These are phyloP conservation scores for Rhinocladiella similis DNA, from an alignment of 2,329 filamentous ascomycete genomes.

Conservation along the genomic window DNA sequence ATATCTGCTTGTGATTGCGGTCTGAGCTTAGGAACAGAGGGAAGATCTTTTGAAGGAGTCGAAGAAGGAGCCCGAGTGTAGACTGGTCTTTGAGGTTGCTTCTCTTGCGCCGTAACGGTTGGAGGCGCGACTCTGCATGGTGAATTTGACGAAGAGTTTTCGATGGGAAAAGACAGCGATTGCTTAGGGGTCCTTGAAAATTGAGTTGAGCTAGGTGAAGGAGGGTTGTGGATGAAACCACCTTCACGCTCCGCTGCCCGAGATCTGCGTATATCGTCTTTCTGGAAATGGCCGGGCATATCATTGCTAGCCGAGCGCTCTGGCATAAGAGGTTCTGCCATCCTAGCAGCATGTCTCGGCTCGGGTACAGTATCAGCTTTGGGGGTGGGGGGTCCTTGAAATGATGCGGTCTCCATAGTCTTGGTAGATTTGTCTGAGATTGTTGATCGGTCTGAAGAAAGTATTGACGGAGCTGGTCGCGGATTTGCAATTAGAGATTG, in stretches of 20 bases:
- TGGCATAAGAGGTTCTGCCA: not conserved
- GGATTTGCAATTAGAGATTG: not conserved
- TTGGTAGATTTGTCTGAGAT: constrained; percentile 20
- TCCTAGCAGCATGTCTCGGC: not conserved
- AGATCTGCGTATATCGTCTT: not conserved
- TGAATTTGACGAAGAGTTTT: not conserved
- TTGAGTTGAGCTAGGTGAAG: not conserved
- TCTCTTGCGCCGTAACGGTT: not conserved
- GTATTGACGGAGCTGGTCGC: constrained; percentile 11
- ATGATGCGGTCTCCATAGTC: constrained; percentile 5
- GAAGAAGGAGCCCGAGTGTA: constrained; percentile 44
- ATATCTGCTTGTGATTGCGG: constrained; percentile 5
- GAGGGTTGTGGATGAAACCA: not conserved
- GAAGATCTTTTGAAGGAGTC: constrained; percentile 47
- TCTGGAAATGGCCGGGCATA: not conserved
- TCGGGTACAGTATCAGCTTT: not conserved
- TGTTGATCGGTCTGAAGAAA: constrained; percentile 21
- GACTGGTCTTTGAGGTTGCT: constrained; percentile 30
- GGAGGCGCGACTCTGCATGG: not conserved
- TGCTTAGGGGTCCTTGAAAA: not conserved
- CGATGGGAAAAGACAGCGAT: not conserved
- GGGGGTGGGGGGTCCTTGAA: constrained; percentile 4
- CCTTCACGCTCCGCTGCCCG: not conserved
- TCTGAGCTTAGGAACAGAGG: constrained; percentile 42
- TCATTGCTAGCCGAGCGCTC: not conserved